Evolutionary conservation across 2,329 filamentous ascomycete genomes (phyloP).

Genomic region (Raffaelea arxii): DNA sequence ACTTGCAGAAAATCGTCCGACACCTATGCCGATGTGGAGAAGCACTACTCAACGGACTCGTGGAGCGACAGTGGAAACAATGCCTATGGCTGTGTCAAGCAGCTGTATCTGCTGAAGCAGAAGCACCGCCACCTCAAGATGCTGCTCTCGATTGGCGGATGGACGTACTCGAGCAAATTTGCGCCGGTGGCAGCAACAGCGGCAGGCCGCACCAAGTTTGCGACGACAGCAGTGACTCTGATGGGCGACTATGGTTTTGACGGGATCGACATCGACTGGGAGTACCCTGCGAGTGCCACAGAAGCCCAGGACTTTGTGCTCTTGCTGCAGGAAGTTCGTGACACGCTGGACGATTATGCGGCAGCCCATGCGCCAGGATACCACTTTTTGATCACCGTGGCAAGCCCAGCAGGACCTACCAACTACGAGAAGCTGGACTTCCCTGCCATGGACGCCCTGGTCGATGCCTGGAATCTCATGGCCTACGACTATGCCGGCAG

Average conservation of each 20-base stretch:
- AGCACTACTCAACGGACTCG: constrained; percentile 58
- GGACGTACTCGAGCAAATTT: constrained; percentile 66
- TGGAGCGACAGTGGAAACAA: constrained; percentile 51
- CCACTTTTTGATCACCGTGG: constrained; percentile 23
- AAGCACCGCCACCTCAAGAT: constrained; percentile 66
- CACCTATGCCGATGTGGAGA: constrained; percentile 52
- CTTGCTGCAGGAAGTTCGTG: constrained; percentile 32
- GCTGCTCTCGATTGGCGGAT: constrained; percentile 74
- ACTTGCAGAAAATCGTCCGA: constrained; percentile 42
- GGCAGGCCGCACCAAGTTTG: constrained; percentile 55
- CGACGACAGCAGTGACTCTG: constrained; percentile 55
- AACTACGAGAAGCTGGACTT: constrained; percentile 36
- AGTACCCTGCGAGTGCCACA: constrained; percentile 32
- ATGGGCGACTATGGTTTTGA: constrained; percentile 58
- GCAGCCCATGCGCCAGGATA: constrained; percentile 18
- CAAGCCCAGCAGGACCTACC: constrained; percentile 28
- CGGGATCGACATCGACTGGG: constrained; percentile 49
- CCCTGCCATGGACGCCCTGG: constrained; percentile 32
- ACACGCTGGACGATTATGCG: constrained; percentile 22
- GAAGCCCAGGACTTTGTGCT: constrained; percentile 32
- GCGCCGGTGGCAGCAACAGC: constrained; percentile 51
- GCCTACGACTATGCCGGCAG: constrained; percentile 60
- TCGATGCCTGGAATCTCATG: constrained; percentile 53
- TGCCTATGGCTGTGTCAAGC: constrained; percentile 68
- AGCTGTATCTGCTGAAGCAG: constrained; percentile 68